Evolutionary conservation across 2,329 filamentous ascomycete species (phyloP), one percentile per base, ranked within the genome.

Genomic region (Cordyceps cateniannulata): DNA sequence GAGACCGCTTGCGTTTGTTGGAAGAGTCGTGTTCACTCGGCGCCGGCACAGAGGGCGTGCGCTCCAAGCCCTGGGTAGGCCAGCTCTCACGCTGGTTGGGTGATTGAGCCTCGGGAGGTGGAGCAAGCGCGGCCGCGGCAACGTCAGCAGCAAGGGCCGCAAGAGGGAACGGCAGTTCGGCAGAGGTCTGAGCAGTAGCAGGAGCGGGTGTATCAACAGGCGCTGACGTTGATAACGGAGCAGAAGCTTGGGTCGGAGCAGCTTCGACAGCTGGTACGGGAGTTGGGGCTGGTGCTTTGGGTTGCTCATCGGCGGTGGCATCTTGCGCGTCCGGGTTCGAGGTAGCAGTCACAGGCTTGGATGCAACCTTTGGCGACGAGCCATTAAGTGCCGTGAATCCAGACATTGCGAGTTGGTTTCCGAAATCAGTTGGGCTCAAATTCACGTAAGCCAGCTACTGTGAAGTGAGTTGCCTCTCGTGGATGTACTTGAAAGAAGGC

Each of bases 1-100:
- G 76, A 7, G 89, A 91, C 63, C 89, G 83, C 73, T 91, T 93
- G 68, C 85, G 84, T 73, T 87, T 88, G 66, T 85, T 80, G 20
- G 80, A 74, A 18, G 68, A 70, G 40, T 86, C 81, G n/a, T 70
- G 68, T 35, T 81, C 77, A 6, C 77, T 65, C 66, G 79, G 78
- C 42, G 65, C 65, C 49, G 75, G 66, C 1, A 77, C 68, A 55
- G 75, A 74, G 63, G 77, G 76, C 18, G 75, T 67, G 40, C 75
- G 69, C 4, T 83, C 80, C 45, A 71, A 66, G 50, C 69, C 73
- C 22, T 76, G 70, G 5, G 67, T 70, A 32, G 76, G 69, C 75
- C 79, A 79, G 56, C 73, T 73, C 14, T 80, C 79, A 55, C 66
- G 74, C 65, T 73, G 74, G 22, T 67, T 61, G 47, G 69, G 58